Evolutionary conservation across 1,139 yeast genomes (phyloP).

Genomic region (Suhomyces bribrorum): DNA sequence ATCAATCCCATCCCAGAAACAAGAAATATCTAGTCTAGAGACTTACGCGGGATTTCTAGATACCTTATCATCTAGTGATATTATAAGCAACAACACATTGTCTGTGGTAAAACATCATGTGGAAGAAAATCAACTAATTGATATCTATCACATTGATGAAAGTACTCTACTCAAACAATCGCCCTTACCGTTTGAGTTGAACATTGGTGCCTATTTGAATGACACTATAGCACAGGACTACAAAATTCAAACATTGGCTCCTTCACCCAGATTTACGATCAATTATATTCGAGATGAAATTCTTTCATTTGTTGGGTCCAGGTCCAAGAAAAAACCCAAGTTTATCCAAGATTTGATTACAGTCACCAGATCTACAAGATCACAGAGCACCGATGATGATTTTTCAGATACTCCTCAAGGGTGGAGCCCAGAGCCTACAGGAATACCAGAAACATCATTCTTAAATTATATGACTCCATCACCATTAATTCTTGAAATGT

Average conservation of each 20-base stretch:
- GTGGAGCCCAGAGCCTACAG: slow-evolving; percentile 18
- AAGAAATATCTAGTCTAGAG: slow-evolving; percentile 7
- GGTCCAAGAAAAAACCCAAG: slow-evolving; percentile 22
- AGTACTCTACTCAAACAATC: slow-evolving; percentile 22
- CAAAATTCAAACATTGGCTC: background rate
- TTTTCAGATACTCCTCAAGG: slow-evolving; percentile 1
- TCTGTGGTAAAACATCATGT: slow-evolving; percentile 42
- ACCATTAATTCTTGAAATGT: slow-evolving; percentile 28
- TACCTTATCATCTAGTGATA: slow-evolving; percentile 40
- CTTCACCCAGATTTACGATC: slow-evolving; percentile 4
- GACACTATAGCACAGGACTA: background rate
- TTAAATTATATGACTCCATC: slow-evolving; percentile 16
- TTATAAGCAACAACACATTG: slow-evolving; percentile 29
- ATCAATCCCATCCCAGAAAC: background rate
- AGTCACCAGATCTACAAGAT: slow-evolving; percentile 14
- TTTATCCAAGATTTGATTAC: slow-evolving; percentile 20
- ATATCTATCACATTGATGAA: slow-evolving; percentile 31
- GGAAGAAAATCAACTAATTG: slow-evolving; percentile 40
- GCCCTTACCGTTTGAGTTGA: slow-evolving; percentile 37
- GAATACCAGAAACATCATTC: slow-evolving; percentile 23
- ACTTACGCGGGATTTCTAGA: slow-evolving; percentile 27
- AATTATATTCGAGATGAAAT: slow-evolving; percentile 15
- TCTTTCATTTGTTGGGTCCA: slow-evolving; percentile 20
- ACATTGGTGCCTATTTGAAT: slow-evolving; percentile 30
- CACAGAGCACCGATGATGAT: slow-evolving; percentile 10